phyloP scores from a whole-genome alignment of 2,329 filamentous ascomycete species.

The Fusarium subtropicale region DNA sequence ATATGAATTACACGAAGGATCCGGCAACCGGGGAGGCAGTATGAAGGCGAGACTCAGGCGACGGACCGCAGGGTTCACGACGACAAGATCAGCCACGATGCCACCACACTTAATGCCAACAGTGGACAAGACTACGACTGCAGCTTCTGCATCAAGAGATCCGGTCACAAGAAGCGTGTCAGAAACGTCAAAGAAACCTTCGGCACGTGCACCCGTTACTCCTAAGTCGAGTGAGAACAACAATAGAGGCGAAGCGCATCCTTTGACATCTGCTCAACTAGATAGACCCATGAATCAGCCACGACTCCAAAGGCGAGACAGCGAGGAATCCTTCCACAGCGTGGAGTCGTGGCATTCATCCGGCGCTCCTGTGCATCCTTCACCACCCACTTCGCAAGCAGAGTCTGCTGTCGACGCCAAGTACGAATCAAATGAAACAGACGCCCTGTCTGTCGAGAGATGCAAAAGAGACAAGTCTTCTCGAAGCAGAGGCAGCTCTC shows the following conservation, averaged over 20 bases:
- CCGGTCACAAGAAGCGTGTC: slow-evolving; percentile 6
- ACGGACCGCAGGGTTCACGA: slow-evolving; percentile 48
- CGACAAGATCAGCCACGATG: slow-evolving; percentile 46
- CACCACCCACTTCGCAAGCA: slow-evolving; percentile 57
- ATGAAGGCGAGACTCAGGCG: slow-evolving; percentile 50
- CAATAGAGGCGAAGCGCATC: background rate
- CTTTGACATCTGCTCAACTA: slow-evolving; percentile 9
- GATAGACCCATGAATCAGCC: slow-evolving; percentile 10
- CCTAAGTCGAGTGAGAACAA: slow-evolving; percentile 1
- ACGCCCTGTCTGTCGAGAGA: slow-evolving; percentile 2
- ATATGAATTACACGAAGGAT: slow-evolving; percentile 51
- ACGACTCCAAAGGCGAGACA: slow-evolving; percentile 32
- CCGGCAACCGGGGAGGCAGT: slow-evolving; percentile 43
- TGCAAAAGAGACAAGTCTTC: slow-evolving; percentile 13
- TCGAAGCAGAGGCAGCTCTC: slow-evolving; percentile 18
- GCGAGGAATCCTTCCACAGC: slow-evolving; percentile 66
- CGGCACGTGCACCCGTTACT: background rate
- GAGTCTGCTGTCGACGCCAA: slow-evolving; percentile 51
- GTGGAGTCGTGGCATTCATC: slow-evolving; percentile 64
- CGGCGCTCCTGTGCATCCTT: slow-evolving; percentile 54
- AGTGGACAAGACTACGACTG: slow-evolving; percentile 44
- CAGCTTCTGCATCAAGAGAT: slow-evolving; percentile 48
- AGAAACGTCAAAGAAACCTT: slow-evolving; percentile 1
- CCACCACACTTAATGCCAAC: slow-evolving; percentile 49
- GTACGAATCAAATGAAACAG: slow-evolving; percentile 9